Conservation (phyloP, 2,329 filamentous ascomycete species). For the Neofusicoccum sp. region DNA sequence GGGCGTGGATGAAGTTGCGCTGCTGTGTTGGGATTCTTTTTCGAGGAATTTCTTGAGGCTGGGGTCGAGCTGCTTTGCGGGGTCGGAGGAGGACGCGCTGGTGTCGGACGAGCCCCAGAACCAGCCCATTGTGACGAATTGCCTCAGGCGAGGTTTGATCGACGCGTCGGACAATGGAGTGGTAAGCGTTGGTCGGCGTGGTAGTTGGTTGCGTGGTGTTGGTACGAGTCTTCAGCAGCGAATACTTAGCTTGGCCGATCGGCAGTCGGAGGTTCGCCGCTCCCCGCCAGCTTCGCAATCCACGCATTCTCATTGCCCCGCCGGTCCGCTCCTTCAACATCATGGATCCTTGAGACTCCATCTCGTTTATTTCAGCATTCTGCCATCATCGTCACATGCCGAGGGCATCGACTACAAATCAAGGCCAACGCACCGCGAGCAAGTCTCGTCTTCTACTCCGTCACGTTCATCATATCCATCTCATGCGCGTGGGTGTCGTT, state of each 20-base stretch:
- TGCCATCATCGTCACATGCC: too few relatives aligned
- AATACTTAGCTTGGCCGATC: conserved; percentile 1
- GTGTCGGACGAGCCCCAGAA: conserved; percentile 54
- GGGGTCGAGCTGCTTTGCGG: conserved; percentile 76
- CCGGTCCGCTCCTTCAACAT: not conserved
- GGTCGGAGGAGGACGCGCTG: conserved; percentile 54
- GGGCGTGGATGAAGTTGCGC: conserved; percentile 25
- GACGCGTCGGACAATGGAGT: not conserved
- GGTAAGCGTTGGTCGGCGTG: not conserved
- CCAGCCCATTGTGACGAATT: conserved; percentile 59
- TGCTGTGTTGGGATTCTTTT: conserved; percentile 67
- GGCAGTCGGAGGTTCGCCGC: not conserved
- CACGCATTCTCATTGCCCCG: not conserved
- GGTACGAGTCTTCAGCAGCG: not conserved
- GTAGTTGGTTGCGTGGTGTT: not conserved
- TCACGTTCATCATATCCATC: too few relatives aligned
- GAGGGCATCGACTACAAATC: too few relatives aligned
- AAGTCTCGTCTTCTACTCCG: too few relatives aligned
- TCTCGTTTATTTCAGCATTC: too few relatives aligned
- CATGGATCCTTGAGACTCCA: not conserved
- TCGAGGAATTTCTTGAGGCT: conserved; percentile 82
- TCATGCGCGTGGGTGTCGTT: too few relatives aligned
- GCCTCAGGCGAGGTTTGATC: not conserved
- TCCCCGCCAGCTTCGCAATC: not conserved
- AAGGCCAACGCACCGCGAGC: too few relatives aligned